Evolutionary conservation across 331 rosid genomes (phyloP).

Genomic region (Quercus lobata): DNA sequence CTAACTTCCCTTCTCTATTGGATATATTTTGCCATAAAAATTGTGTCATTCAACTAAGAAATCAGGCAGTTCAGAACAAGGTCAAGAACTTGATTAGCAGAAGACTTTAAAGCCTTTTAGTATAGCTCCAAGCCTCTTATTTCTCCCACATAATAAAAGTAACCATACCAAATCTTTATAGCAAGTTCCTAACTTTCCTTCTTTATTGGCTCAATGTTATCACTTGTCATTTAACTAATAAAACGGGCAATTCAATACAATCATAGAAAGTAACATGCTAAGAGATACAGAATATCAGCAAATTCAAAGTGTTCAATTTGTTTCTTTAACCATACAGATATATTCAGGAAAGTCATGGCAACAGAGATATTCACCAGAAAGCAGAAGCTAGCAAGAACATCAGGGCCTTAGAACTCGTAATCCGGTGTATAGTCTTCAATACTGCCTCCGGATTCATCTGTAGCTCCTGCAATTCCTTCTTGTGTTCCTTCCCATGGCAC

Average conservation of each 20-base stretch:
- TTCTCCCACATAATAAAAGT: too few relatives aligned
- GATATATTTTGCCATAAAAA: not conserved
- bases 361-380: not conserved
- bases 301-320: not conserved
- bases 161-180: not conserved
- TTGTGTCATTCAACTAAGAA: too few relatives aligned
- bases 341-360: not conserved
- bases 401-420: conserved; percentile 36
- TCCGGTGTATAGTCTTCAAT: conserved; percentile 18
- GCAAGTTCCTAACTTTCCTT: not conserved
- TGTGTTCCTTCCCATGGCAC: not conserved
- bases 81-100: too few relatives aligned
- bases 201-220: not conserved
- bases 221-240: too few relatives aligned
- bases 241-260: not conserved
- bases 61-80: too few relatives aligned
- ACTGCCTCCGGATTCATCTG: not conserved
- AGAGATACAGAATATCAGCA: not conserved
- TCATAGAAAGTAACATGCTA: not conserved
- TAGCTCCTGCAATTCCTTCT: not conserved
- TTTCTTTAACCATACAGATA: too few relatives aligned
- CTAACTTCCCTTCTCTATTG: not conserved
- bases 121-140: too few relatives aligned
- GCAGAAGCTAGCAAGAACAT: not conserved
- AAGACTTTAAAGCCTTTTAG: too few relatives aligned